Evolutionary conservation across 345 rosid species (phyloP).

Genomic region (Ceriops zippeliana): DNA sequence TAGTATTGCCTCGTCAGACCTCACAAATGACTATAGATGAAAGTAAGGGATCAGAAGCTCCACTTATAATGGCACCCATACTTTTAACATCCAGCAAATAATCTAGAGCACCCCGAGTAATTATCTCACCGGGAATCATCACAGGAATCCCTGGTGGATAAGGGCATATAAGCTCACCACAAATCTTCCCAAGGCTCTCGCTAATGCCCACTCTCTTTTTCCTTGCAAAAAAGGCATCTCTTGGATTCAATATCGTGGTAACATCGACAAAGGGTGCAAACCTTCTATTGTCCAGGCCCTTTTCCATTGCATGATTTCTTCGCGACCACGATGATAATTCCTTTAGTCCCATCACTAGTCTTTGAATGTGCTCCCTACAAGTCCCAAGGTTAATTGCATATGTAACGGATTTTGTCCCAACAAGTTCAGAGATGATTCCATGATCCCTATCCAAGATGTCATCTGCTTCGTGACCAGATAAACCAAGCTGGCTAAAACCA

Average conservation of each 20-base stretch:
- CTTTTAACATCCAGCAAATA: constrained; percentile 37
- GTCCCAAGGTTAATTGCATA: constrained; percentile 55
- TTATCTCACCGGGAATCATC: constrained; percentile 48
- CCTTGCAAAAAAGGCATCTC: constrained; percentile 51
- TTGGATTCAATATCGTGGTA: constrained; percentile 39
- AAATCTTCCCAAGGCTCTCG: constrained; percentile 43
- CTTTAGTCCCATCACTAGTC: constrained; percentile 41
- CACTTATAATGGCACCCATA: constrained; percentile 37
- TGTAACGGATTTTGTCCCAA: constrained; percentile 39
- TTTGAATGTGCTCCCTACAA: constrained; percentile 35
- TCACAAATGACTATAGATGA: constrained; percentile 41
- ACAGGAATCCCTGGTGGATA: constrained; percentile 55
- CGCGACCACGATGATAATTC: constrained; percentile 27
- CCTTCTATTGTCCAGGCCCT: constrained; percentile 4
- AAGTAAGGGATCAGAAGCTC: constrained; percentile 54
- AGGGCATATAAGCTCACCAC: constrained; percentile 60
- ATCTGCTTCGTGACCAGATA: constrained; percentile 24
- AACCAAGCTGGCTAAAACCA: constrained; percentile 27
- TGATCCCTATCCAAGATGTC: constrained; percentile 32
- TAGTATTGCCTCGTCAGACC: neutral
- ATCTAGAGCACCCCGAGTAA: constrained; percentile 40
- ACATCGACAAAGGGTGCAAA: constrained; percentile 36
- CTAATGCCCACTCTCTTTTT: constrained; percentile 37
- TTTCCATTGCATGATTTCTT: neutral
- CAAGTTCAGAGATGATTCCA: constrained; percentile 44